These are phyloP conservation scores for Biscutella auriculata DNA, from an alignment of 441 rosid genomes.

Conservation along the genomic window DNA sequence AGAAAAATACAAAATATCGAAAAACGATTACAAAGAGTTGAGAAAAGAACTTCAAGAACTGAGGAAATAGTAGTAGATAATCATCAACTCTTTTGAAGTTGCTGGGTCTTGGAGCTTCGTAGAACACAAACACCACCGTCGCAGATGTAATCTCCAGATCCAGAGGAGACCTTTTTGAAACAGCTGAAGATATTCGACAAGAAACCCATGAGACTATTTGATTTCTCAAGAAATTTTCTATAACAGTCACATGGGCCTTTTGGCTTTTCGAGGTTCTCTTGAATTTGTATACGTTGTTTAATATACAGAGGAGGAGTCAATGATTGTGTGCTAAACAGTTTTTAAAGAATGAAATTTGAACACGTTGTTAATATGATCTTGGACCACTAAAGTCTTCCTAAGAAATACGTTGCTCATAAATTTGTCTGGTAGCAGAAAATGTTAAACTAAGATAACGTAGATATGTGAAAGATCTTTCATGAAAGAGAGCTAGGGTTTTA, in stretches of 20 bases:
- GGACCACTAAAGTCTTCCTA: not conserved
- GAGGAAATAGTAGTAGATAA: too few relatives aligned
- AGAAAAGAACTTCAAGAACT: too few relatives aligned
- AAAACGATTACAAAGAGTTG: too few relatives aligned
- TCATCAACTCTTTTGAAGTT: slow-evolving; percentile 9
- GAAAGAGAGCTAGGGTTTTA: too few relatives aligned
- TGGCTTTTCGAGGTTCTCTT: not conserved
- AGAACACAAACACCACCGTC: slow-evolving; percentile 15
- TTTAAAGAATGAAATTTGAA: slow-evolving; percentile 8
- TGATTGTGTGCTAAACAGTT: slow-evolving; percentile 7
- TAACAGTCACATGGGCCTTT: not conserved
- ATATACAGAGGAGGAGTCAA: slow-evolving; percentile 11
- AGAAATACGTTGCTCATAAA: not conserved
- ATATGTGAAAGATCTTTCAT: not conserved
- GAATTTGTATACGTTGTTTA: not conserved
- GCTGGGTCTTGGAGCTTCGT: slow-evolving; percentile 9
- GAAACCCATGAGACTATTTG: slow-evolving; percentile 13
- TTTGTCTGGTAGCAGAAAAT: not conserved
- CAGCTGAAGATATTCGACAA: slow-evolving; percentile 17
- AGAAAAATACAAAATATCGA: too few relatives aligned
- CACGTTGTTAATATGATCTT: slow-evolving; percentile 6
- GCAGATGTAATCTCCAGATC: slow-evolving; percentile 17
- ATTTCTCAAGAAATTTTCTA: not conserved
- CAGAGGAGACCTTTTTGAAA: slow-evolving; percentile 13
- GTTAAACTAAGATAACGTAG: not conserved